phyloP scores from a whole-genome alignment of 1,139 yeast genomes.

The Hemisphaericaspora lyxosophila region DNA sequence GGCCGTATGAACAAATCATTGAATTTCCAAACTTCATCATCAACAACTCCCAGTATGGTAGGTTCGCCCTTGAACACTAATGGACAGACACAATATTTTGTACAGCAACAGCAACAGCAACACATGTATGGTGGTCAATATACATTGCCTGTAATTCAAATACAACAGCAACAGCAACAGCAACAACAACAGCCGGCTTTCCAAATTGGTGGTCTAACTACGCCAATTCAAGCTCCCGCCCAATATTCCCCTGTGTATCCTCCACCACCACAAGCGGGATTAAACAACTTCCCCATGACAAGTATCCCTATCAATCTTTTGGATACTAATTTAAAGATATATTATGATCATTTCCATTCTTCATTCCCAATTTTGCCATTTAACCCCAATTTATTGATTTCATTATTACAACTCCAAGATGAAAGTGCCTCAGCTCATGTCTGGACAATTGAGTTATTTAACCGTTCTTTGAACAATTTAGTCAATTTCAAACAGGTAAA shows the following conservation, averaged over 20 bases:
- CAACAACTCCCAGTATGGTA: slow-evolving; percentile 12
- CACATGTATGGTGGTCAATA: slow-evolving; percentile 4
- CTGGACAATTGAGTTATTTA: slow-evolving; percentile 49
- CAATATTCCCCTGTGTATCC: too few species aligned
- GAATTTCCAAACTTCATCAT: slow-evolving; percentile 12
- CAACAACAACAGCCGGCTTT: not conserved
- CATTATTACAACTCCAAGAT: slow-evolving; percentile 17
- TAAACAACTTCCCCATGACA: slow-evolving; percentile 3
- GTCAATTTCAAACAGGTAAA: slow-evolving; percentile 33
- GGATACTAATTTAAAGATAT: slow-evolving; percentile 28
- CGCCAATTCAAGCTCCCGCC: slow-evolving; percentile 4
- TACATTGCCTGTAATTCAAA: not conserved
- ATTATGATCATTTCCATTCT: slow-evolving; percentile 55
- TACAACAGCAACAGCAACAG: too few species aligned
- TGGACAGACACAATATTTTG: slow-evolving; percentile 5
- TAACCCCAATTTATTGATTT: slow-evolving; percentile 30
- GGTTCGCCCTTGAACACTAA: slow-evolving; percentile 7
- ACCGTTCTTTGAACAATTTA: slow-evolving; percentile 50
- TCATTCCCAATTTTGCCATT: slow-evolving; percentile 60
- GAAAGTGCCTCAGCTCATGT: slow-evolving; percentile 34
- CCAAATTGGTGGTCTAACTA: not conserved
- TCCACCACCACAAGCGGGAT: slow-evolving; percentile 7
- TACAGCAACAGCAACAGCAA: slow-evolving; percentile 6
- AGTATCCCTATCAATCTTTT: slow-evolving; percentile 15
- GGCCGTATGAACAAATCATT: slow-evolving; percentile 39